Evolutionary conservation across 2,329 filamentous ascomycete genomes (phyloP).

Genomic region (Ceratocystis eucalypticola): DNA sequence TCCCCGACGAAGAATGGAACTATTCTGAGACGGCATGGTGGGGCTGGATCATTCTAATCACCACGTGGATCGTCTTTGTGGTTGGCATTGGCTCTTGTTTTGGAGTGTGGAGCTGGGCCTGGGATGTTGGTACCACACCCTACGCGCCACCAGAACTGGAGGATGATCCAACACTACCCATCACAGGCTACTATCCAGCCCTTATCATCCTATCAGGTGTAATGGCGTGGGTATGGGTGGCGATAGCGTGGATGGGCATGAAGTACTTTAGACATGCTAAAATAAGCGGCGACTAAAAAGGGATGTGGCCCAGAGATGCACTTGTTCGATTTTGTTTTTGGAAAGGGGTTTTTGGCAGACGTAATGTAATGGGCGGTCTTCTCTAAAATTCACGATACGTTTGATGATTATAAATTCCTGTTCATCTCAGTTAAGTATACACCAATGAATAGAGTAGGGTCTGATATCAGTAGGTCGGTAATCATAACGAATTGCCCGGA

Average conservation of each 20-base stretch:
- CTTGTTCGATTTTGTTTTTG: not conserved
- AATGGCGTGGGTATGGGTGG: conserved; percentile 98
- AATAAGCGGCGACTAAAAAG: conserved; percentile 49
- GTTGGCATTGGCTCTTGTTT: conserved; percentile 93
- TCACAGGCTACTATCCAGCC: conserved; percentile 93
- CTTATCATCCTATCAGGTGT: conserved; percentile 84
- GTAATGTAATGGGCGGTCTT: not conserved
- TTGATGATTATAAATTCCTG: not conserved
- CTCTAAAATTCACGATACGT: not conserved
- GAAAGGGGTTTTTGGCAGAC: not conserved
- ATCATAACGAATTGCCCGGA: no score
- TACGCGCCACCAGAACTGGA: conserved; percentile 92
- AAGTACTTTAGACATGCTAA: conserved; percentile 98
- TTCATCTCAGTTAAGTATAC: not conserved
- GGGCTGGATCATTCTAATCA: conserved; percentile 84
- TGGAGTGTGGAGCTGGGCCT: conserved; percentile 95
- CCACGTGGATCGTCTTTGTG: conserved; percentile 93
- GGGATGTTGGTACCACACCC: conserved; percentile 93
- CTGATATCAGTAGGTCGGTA: no score
- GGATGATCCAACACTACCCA: conserved; percentile 85
- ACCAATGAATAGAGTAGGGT: not conserved
- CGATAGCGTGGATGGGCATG: conserved; percentile 96
- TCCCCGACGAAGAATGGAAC: conserved; percentile 56
- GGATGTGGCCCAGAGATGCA: not conserved
- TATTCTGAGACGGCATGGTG: conserved; percentile 95